Conservation (phyloP, 495 filamentous ascomycete genomes). For the Glarea lozoyensis region DNA sequence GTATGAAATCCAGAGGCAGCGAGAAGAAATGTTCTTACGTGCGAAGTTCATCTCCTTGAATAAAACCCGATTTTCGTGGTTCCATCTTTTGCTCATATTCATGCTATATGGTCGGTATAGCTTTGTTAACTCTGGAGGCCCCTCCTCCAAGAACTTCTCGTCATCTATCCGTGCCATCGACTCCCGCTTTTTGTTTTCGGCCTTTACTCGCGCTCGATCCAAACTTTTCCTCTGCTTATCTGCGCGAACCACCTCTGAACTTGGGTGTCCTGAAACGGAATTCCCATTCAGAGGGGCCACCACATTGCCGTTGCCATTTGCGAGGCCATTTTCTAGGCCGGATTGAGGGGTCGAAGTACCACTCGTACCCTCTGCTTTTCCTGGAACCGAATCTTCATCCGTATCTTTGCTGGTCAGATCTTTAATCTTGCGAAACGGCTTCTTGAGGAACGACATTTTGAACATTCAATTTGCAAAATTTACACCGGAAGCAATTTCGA, state of each 20-base stretch:
- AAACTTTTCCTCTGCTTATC: conserved; percentile 44
- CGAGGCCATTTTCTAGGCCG: conserved; percentile 26
- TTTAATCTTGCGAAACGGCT: conserved; percentile 13
- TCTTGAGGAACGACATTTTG: conserved; percentile 22
- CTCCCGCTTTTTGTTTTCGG: conserved; percentile 32
- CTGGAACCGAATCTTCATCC: conserved; percentile 4
- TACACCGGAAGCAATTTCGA: too few species aligned
- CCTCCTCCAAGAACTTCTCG: conserved; percentile 40
- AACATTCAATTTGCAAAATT: too few species aligned
- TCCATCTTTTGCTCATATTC: conserved; percentile 21
- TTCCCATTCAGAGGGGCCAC: conserved; percentile 35
- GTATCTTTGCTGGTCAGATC: conserved; percentile 1
- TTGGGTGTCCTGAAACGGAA: conserved; percentile 27
- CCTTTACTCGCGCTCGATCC: conserved; percentile 36
- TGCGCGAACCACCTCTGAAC: conserved; percentile 36
- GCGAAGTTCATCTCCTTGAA: conserved; percentile 19
- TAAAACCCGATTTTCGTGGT: conserved; percentile 15
- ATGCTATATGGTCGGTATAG: conserved; percentile 22
- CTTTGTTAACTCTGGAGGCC: conserved; percentile 33
- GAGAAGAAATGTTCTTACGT: conserved; percentile 6
- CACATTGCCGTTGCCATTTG: conserved; percentile 35
- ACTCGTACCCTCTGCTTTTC: conserved; percentile 6
- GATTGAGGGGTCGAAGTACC: background rate
- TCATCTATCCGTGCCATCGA: conserved; percentile 46
- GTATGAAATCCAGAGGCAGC: background rate